phyloP scores from a whole-genome alignment of 768 basidiomycete genomes.

The Calocybe cyanea region DNA sequence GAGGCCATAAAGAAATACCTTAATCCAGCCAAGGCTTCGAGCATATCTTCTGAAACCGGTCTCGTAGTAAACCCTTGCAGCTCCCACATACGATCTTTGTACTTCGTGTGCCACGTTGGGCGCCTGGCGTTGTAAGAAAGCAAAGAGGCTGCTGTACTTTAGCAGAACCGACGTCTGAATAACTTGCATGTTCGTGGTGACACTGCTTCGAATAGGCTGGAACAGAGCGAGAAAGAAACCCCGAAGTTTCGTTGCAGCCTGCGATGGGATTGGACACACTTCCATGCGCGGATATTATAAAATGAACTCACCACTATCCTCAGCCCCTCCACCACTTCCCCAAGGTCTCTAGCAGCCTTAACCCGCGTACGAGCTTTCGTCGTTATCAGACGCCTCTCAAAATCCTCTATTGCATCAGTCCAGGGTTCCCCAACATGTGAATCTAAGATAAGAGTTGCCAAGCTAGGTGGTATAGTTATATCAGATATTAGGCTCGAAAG shows the following conservation, averaged over 20 bases:
- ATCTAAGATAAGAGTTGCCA: conserved; percentile 78
- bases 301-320: conserved; percentile 54
- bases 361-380: conserved; percentile 75
- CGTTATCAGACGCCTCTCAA: conserved; percentile 70
- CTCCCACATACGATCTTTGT: conserved; percentile 79
- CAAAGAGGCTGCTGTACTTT: conserved; percentile 78
- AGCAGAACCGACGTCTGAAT: conserved; percentile 84
- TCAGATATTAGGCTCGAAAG: conserved; percentile 77
- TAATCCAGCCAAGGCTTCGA: conserved; percentile 74
- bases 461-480: conserved; percentile 76
- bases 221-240: conserved; percentile 81
- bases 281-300: neutral
- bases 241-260: conserved; percentile 90
- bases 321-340: conserved; percentile 81
- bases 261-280: neutral
- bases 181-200: conserved; percentile 91
- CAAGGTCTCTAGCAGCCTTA: conserved; percentile 80
- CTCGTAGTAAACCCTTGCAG: conserved; percentile 90
- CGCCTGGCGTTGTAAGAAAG: conserved; percentile 82
- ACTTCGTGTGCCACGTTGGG: conserved; percentile 81
- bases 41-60: conserved; percentile 91
- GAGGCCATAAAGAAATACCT: conserved; percentile 39
- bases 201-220: conserved; percentile 75
- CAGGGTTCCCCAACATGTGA: conserved; percentile 85
- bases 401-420: conserved; percentile 76